Evolutionary conservation across 2,329 filamentous ascomycete genomes (phyloP), one percentile per base, ranked within the genome.

Genomic region (Podosphaera aphanis): DNA sequence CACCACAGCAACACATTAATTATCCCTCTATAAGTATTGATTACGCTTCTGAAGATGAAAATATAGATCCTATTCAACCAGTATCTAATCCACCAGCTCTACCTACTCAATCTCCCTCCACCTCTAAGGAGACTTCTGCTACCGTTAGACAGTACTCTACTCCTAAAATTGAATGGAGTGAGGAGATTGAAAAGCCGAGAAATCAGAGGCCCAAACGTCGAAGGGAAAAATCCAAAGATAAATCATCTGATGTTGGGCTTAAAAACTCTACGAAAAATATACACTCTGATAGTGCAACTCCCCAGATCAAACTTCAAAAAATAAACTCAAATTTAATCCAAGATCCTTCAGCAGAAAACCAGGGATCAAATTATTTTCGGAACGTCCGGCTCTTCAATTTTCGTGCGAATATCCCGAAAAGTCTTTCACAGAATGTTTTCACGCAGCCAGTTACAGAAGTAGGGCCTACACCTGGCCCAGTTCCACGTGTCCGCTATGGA

Each of bases 391-490:
- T 65, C 43, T 64, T 83, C 43, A 52, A 45, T 1, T 67, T 80
- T 45, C 65, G 70, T 40, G 75, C 77, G 1, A 68, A 69, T 13
- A 59, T 74, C 31, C 72, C 75, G 18, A 81, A 76, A 55, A 73
- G 75, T 41, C 65, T 86, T 3, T 74, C 80, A 0, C 79, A 80
- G 43, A 74, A 75, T 10, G 79, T 85, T 47, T 85, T 86, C 53
- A 65, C 64, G 0, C 67, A 70, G 48, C 62, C 64, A 5, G 56
- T 61, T 1, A 48, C 58, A 5, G 56, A 20, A 31, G 29, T n/a
- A 7, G 19, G 56, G 3, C 55, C 64, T 2, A 27, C 43, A 15
- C 48, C 50, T 7, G 38, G 46, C 10, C 50, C 51, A 39, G 65
- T 74, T 38, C 71, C 73, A 5, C 67, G 69, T 25, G 69, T 77